phyloP scores from a whole-genome alignment of 1,284 basidiomycete species.

The Ustilago curta region DNA sequence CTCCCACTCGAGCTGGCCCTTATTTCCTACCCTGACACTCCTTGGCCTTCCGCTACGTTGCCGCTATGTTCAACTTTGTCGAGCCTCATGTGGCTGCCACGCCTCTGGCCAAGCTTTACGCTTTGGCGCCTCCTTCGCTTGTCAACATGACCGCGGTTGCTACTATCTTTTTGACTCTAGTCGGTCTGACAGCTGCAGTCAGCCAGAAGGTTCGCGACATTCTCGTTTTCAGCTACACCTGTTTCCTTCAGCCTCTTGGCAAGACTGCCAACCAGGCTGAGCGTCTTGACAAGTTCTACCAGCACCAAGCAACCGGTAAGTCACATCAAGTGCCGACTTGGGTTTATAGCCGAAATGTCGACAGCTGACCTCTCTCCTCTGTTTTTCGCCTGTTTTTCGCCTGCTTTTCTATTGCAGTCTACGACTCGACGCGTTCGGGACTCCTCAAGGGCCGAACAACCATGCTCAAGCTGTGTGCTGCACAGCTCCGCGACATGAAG shows the following conservation, averaged over 20 bases:
- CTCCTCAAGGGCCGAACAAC: constrained; percentile 67
- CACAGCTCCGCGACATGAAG: constrained; percentile 75
- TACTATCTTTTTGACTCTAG: constrained; percentile 24
- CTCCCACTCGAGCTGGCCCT: not conserved
- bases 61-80: constrained; percentile 27
- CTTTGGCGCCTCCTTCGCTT: constrained; percentile 26
- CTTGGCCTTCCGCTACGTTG: not conserved
- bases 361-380: constrained; percentile 1
- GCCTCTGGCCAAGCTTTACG: constrained; percentile 42
- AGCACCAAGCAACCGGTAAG: constrained; percentile 65
- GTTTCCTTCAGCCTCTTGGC: constrained; percentile 68
- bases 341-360: not conserved
- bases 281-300: constrained; percentile 67
- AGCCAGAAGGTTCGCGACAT: constrained; percentile 51
- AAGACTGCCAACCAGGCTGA: constrained; percentile 66
- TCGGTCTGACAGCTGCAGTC: constrained; percentile 45
- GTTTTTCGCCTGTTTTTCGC: too few species aligned
- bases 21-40: not conserved
- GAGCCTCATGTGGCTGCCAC: constrained; percentile 28
- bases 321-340: not conserved
- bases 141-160: constrained; percentile 33
- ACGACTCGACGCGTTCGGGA: constrained; percentile 66
- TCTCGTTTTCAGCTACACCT: constrained; percentile 66
- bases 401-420: constrained; percentile 43
- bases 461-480: constrained; percentile 74